These are phyloP conservation scores for Trichosporon ovoides DNA, from an alignment of 1,284 basidiomycete genomes.

Conservation along the genomic window DNA sequence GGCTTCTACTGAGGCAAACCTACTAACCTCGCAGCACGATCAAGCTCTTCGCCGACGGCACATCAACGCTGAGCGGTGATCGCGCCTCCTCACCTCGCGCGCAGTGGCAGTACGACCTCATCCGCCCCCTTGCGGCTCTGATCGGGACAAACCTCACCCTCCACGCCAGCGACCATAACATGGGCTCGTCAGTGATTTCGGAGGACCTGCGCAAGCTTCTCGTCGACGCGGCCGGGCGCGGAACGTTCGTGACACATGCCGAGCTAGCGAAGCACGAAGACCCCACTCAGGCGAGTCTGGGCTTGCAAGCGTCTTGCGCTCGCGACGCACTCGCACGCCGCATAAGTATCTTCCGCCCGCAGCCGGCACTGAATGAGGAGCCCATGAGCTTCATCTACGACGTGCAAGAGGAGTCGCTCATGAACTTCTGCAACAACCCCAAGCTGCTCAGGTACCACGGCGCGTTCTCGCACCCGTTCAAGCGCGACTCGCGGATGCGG, in stretches of 20 bases:
- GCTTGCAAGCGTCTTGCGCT: conserved; percentile 7
- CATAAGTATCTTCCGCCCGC: not conserved
- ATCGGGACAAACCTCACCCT: conserved; percentile 36
- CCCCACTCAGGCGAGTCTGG: not conserved
- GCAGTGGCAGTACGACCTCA: conserved; percentile 28
- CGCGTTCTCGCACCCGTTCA: conserved; percentile 36
- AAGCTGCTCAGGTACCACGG: conserved; percentile 36
- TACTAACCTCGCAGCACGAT: conserved; percentile 25
- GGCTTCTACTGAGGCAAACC: not conserved
- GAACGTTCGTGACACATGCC: conserved; percentile 27
- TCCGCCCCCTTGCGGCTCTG: conserved; percentile 34
- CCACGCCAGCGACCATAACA: conserved; percentile 44
- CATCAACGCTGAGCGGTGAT: conserved; percentile 29
- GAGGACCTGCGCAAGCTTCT: conserved; percentile 35
- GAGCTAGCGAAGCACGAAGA: conserved; percentile 25
- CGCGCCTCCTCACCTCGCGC: conserved; percentile 26
- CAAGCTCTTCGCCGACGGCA: conserved; percentile 26
- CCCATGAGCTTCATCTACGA: conserved; percentile 36
- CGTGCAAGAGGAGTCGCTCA: conserved; percentile 19
- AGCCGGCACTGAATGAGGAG: conserved; percentile 11
- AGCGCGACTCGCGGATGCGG: conserved; percentile 35
- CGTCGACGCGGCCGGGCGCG: conserved; percentile 23
- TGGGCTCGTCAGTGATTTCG: conserved; percentile 38
- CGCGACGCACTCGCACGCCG: not conserved
- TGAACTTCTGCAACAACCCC: conserved; percentile 41